phyloP scores from a whole-genome alignment of 139 green algal species.

The Chlorella sp. region DNA sequence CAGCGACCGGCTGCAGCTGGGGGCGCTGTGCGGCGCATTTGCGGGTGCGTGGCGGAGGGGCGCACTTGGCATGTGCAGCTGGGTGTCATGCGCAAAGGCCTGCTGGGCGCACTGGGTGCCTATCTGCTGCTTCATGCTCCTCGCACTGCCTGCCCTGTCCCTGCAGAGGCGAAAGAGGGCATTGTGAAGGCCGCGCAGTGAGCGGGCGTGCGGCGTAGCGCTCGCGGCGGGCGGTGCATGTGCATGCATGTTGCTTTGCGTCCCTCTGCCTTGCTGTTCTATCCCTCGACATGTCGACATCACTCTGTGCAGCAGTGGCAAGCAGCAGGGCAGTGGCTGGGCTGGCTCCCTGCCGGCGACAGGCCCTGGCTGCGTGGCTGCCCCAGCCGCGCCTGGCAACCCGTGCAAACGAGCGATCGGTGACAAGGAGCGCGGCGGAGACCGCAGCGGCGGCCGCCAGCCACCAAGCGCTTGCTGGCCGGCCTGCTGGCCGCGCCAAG shows the following conservation, averaged over 20 bases:
- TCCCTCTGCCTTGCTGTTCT: too few species aligned
- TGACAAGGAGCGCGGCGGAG: too few species aligned
- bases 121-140: not conserved
- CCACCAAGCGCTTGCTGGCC: too few species aligned
- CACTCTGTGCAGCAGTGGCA: too few species aligned
- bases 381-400: too few species aligned
- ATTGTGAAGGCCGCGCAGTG: constrained; percentile 68
- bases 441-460: too few species aligned
- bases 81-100: too few species aligned
- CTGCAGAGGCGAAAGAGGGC: constrained; percentile 64
- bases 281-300: too few species aligned
- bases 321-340: too few species aligned
- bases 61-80: not conserved
- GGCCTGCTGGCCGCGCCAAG: too few species aligned
- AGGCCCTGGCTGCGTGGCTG: not conserved
- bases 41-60: not conserved
- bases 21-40: constrained; percentile 86
- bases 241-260: not conserved
- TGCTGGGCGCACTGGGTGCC: not conserved
- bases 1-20: constrained; percentile 90
- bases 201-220: not conserved
- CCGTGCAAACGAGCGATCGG: too few species aligned
- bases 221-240: too few species aligned
- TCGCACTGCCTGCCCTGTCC: not conserved
- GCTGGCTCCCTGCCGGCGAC: not conserved